phyloP scores from a whole-genome alignment of 1,284 basidiomycete species.

The Porogramme epimiltina region DNA sequence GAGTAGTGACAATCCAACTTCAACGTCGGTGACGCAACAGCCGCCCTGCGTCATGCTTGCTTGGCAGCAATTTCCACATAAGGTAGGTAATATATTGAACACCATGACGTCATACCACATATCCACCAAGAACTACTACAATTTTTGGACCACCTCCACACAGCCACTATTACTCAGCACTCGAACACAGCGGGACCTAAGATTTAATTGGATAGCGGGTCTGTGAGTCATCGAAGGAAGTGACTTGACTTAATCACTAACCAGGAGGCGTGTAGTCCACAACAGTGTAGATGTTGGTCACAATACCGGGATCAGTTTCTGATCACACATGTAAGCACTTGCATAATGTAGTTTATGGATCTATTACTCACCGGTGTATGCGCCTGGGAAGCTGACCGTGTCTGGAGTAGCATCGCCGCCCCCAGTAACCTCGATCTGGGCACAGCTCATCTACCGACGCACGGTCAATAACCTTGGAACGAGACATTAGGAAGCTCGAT shows the following conservation, averaged over 20 bases:
- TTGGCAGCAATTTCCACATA: neutral
- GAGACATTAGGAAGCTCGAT: too few relatives aligned
- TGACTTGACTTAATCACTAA: slow-evolving; percentile 1
- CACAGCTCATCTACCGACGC: slow-evolving; percentile 48
- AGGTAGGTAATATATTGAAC: neutral
- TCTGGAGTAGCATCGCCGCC: slow-evolving; percentile 46
- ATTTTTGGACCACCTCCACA: neutral
- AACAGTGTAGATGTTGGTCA: slow-evolving; percentile 26
- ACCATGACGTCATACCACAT: neutral
- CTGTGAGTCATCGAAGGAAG: neutral
- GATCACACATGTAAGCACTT: slow-evolving; percentile 1
- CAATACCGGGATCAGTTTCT: slow-evolving; percentile 35
- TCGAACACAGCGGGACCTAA: slow-evolving; percentile 24
- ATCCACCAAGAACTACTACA: too few relatives aligned
- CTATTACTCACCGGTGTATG: slow-evolving; percentile 39
- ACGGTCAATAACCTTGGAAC: too few relatives aligned
- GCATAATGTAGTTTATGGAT: neutral
- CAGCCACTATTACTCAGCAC: slow-evolving; percentile 10
- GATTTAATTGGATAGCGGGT: neutral
- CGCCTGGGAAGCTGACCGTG: slow-evolving; percentile 54
- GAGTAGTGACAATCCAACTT: too few relatives aligned
- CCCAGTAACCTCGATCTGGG: slow-evolving; percentile 50
- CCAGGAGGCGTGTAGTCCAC: slow-evolving; percentile 27
- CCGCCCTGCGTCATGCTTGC: neutral
- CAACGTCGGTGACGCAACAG: too few relatives aligned